Evolutionary conservation across 345 rosid species (phyloP).

Genomic region (Eucalyptus caleyi): DNA sequence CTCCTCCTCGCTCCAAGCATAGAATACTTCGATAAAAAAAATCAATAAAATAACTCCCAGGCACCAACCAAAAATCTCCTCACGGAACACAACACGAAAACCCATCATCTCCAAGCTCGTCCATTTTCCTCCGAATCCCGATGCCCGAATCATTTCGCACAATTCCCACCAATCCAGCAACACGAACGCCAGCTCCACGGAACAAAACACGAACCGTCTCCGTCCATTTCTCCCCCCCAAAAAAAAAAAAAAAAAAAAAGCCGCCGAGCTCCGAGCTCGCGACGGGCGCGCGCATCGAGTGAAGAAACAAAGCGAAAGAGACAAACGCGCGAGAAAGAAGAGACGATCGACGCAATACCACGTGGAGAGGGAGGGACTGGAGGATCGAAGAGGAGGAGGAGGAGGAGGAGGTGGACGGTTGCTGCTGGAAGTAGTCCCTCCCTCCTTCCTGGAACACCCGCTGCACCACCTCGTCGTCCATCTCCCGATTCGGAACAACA

Average conservation of each 20-base stretch:
- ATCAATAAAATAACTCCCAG: not conserved
- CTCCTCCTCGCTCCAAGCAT: not conserved
- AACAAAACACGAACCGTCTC: not conserved
- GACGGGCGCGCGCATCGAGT: not conserved
- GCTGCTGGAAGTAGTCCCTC: slow-evolving; percentile 78
- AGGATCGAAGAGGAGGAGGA: slow-evolving; percentile 83
- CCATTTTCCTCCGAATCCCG: not conserved
- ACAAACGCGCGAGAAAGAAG: not conserved
- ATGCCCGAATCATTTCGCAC: not conserved
- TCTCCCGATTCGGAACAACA: not conserved
- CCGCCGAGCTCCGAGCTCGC: not conserved
- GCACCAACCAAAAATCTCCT: not conserved
- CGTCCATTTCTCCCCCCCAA: not conserved
- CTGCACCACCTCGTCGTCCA: slow-evolving; percentile 96
- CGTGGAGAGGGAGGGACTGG: slow-evolving; percentile 91
- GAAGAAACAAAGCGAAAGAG: not conserved
- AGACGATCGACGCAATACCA: slow-evolving; percentile 20
- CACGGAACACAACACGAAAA: not conserved
- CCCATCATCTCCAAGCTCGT: not conserved
- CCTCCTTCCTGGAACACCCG: slow-evolving; percentile 93
- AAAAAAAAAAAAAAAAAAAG: not conserved
- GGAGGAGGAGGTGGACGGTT: slow-evolving; percentile 44
- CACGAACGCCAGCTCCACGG: not conserved
- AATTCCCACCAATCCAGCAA: not conserved
- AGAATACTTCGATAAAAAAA: not conserved